Evolutionary conservation across 2,329 filamentous ascomycete species (phyloP).

Genomic region (Ascochyta viciae-villosae): DNA sequence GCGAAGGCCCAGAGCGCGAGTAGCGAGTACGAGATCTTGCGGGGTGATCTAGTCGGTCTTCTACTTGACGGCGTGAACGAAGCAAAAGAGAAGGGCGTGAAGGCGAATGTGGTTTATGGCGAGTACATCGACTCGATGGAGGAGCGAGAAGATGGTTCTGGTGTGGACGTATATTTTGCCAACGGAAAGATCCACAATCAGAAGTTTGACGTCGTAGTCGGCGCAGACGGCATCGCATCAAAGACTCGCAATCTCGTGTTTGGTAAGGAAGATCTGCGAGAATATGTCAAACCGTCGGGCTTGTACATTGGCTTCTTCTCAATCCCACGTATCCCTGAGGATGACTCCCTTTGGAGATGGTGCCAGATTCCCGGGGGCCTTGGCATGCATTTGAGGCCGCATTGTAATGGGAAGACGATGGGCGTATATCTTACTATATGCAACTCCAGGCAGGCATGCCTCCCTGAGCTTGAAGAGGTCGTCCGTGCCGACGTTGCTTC

Average conservation of each 20-base stretch:
- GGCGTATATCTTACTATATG: constrained; percentile 37
- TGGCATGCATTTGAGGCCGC: constrained; percentile 35
- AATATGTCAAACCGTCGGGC: constrained; percentile 29
- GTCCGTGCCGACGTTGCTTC: constrained; percentile 42
- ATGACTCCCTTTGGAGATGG: constrained; percentile 35
- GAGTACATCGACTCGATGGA: constrained; percentile 29
- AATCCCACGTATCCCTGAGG: constrained; percentile 29
- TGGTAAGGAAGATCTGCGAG: constrained; percentile 26
- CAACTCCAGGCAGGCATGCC: constrained; percentile 17
- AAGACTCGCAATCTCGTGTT: constrained; percentile 36
- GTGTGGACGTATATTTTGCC: constrained; percentile 33
- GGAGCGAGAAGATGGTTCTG: constrained; percentile 24
- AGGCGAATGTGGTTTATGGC: constrained; percentile 30
- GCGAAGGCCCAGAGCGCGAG: constrained; percentile 26
- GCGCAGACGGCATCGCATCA: constrained; percentile 38
- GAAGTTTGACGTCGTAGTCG: constrained; percentile 41
- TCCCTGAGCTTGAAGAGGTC: constrained; percentile 25
- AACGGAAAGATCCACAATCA: constrained; percentile 25
- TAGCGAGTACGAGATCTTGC: constrained; percentile 44
- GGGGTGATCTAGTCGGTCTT: constrained; percentile 45
- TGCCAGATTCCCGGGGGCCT: constrained; percentile 34
- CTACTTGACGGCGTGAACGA: constrained; percentile 34
- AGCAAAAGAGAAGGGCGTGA: constrained; percentile 21
- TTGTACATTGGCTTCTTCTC: constrained; percentile 42
- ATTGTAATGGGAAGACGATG: constrained; percentile 33